Conservation (phyloP, 345 rosid genomes). For the Citrus maxima region DNA sequence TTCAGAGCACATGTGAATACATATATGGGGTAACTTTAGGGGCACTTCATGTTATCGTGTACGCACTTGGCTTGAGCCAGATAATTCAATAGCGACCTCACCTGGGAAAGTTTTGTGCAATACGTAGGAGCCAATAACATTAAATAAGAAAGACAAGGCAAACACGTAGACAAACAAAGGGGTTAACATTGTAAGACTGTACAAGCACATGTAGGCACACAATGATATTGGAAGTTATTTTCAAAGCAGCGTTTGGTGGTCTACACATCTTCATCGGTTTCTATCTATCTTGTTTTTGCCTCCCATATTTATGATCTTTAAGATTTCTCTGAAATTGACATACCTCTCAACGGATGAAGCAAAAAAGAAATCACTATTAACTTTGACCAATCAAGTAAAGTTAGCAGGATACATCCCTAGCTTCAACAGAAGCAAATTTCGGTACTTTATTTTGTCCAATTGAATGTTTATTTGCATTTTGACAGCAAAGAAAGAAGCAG, state of each 20-base stretch:
- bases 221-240: constrained; percentile 14
- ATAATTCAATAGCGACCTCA: neutral
- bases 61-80: neutral
- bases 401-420: neutral
- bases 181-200: neutral
- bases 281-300: neutral
- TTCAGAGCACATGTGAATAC: neutral
- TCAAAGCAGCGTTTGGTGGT: constrained; percentile 1
- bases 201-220: constrained; percentile 17
- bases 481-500: neutral
- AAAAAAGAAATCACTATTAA: neutral
- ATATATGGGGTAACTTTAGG: neutral
- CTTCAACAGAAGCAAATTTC: neutral
- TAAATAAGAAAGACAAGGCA: constrained; percentile 4
- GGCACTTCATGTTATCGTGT: neutral
- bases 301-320: neutral
- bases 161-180: constrained; percentile 12
- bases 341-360: neutral
- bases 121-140: constrained; percentile 6
- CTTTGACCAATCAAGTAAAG: neutral
- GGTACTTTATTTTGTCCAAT: neutral
- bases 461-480: neutral
- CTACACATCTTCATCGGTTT: constrained; percentile 11
- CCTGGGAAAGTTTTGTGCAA: neutral
- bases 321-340: neutral